Conservation (phyloP, 768 basidiomycete species). For the Phlegmacium glaucopus region DNA sequence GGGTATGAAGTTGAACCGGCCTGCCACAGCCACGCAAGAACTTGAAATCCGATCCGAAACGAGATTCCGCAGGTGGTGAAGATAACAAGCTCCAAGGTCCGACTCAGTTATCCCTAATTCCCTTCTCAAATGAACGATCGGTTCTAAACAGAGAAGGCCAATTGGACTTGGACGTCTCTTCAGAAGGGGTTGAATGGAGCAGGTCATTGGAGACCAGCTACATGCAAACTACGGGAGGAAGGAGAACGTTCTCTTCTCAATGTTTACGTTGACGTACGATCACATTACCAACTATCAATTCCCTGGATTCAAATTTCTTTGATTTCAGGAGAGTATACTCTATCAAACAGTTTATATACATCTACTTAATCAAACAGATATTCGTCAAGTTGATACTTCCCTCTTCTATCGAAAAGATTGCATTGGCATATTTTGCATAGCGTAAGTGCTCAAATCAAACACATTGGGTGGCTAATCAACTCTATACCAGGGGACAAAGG, state of each 20-base stretch:
- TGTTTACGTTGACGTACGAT: conserved; percentile 69
- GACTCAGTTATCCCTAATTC: conserved; percentile 5
- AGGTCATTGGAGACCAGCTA: conserved; percentile 71
- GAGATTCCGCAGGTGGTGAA: conserved; percentile 41
- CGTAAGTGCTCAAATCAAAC: conserved; percentile 35
- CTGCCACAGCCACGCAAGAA: conserved; percentile 48
- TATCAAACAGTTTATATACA: conserved; percentile 75
- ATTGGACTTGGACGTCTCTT: conserved; percentile 70
- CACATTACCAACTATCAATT: conserved; percentile 3
- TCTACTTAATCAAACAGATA: conserved; percentile 73
- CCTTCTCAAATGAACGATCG: neutral
- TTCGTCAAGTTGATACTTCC: conserved; percentile 72
- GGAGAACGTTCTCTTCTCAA: conserved; percentile 64
- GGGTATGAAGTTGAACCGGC: conserved; percentile 6
- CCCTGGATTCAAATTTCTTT: conserved; percentile 12
- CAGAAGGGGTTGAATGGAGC: conserved; percentile 44
- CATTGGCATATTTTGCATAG: conserved; percentile 62
- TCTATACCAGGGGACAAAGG: conserved; percentile 47
- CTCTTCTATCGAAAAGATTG: conserved; percentile 77
- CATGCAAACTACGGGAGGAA: conserved; percentile 68
- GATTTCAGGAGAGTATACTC: conserved; percentile 61
- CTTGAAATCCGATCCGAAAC: conserved; percentile 48
- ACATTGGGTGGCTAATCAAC: neutral
- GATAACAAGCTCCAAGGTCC: conserved; percentile 67
- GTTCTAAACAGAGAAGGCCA: conserved; percentile 56